Conservation (phyloP, 2,329 filamentous ascomycete species). For the Coleophoma eucalyptorum region DNA sequence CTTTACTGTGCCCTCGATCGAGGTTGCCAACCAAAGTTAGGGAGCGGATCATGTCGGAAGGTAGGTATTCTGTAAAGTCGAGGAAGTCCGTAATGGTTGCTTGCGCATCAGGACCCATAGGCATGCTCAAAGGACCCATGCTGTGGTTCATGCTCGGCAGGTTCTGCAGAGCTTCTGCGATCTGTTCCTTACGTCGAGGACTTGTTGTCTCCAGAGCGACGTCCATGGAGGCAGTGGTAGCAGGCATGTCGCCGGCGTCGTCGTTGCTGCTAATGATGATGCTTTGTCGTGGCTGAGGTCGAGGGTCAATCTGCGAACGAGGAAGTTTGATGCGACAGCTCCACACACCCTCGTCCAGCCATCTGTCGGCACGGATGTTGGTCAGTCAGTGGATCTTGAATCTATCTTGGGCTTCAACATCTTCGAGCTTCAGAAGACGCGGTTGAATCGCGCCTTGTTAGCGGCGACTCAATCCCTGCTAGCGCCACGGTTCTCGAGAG, state of each 20-base stretch:
- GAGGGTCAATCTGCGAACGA: constrained; percentile 10
- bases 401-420: neutral
- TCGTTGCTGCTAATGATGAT: neutral
- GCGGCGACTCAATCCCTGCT: neutral
- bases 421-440: neutral
- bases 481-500: neutral
- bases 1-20: constrained; percentile 53
- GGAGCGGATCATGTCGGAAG: constrained; percentile 62
- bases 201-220: constrained; percentile 17
- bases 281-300: neutral
- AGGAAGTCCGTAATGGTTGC: constrained; percentile 68
- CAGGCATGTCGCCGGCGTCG: neutral
- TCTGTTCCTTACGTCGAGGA: constrained; percentile 25
- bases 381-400: constrained; percentile 10
- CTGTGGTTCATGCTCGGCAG: constrained; percentile 24
- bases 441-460: neutral
- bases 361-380: constrained; percentile 13
- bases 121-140: constrained; percentile 24
- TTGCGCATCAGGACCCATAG: constrained; percentile 61
- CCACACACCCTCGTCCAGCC: constrained; percentile 26
- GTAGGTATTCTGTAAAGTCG: constrained; percentile 60
- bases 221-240: constrained; percentile 13
- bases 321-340: constrained; percentile 28
- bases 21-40: constrained; percentile 63
- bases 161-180: constrained; percentile 25